Evolutionary conservation across 495 filamentous ascomycete genomes (phyloP), one percentile per base, ranked within the genome.

Genomic region (Sabuloglossum arenarium): DNA sequence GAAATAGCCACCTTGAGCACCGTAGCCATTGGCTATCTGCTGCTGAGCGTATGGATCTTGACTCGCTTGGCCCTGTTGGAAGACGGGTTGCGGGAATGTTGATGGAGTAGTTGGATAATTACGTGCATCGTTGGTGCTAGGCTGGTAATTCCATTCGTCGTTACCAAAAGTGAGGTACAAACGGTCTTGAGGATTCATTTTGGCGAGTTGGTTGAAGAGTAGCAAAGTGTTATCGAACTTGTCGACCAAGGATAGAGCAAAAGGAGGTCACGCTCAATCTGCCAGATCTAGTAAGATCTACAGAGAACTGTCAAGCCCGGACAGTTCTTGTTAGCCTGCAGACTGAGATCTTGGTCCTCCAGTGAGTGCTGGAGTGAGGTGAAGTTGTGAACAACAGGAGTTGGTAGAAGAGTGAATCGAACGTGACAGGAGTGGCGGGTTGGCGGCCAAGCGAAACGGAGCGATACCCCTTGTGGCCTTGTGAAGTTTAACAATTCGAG

Each of bases 61-160:
- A 10, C 21, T n/a, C 5, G 28, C 39, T 55, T 16, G 45, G 9
- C 34, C 45, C 50, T 52, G 56, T 11, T 58, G 56, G 29, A 51
- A 85, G 64, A 93, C 81, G 29, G 88, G 88, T 68, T 96, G 88
- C 11, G 89, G 89, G 63, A 96, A 96, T 52, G 89, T 91, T 59
- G 88, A 95, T 55, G 91, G 90, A 19, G 91, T 98, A 49, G 91
- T 94, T 64, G 91, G 93, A 77, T 90, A 98, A 57, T 84, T 80
- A 68, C 86, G 85, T 67, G 80, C 84, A 68, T 79, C 79, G 56
- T 77, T 69, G 53, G 76, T 72, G 31, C 45, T 37, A n/a, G 39
- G 19, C 45, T 80, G 77, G 63, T 80, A 79, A 61, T 77, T 76
- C 61, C 81, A 79, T 64, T 80, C 80, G 61, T 70, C 79, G 61